A percentile compares a stretch with the other conserved stretches of the same genome.
Conservation (phyloP, 1,284 basidiomycete species). For the Omphalotus olearius region DNA sequence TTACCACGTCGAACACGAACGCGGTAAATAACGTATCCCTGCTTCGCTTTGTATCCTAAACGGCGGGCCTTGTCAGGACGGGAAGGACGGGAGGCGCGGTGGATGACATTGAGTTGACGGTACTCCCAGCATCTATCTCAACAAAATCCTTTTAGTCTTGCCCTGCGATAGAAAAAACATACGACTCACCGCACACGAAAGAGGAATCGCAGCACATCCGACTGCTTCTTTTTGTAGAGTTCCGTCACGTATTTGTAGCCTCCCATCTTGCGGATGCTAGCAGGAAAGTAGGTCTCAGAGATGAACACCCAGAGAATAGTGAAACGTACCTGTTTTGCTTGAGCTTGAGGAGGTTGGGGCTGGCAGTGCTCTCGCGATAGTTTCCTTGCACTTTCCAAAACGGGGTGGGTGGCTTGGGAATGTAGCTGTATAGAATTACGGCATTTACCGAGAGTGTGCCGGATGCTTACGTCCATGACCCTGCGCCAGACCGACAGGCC, state of each 20-base stretch:
- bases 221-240: constrained; percentile 95
- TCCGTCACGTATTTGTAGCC: constrained; percentile 98
- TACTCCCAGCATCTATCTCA: constrained; percentile 92
- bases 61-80: constrained; percentile 99
- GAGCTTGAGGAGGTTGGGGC: too few species aligned
- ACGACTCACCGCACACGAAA: constrained; percentile 82
- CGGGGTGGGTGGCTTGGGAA: too few species aligned
- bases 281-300: background rate
- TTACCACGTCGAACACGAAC: constrained; percentile 97
- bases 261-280: constrained; percentile 56
- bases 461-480: too few species aligned
- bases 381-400: too few species aligned
- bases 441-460: too few species aligned
- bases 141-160: background rate
- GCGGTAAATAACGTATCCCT: constrained; percentile 98
- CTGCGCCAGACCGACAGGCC: too few species aligned
- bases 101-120: constrained; percentile 96
- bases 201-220: constrained; percentile 97
- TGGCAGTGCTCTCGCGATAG: too few species aligned
- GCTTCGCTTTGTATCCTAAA: constrained; percentile 99
- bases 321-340: too few species aligned
- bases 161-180: background rate
- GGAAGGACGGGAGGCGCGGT: constrained; percentile 96
- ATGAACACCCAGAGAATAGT: too few species aligned
- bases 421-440: too few species aligned